Conservation (phyloP, 176 grass and related monocot genomes). For the Rhipidocladum racemiflorum region DNA sequence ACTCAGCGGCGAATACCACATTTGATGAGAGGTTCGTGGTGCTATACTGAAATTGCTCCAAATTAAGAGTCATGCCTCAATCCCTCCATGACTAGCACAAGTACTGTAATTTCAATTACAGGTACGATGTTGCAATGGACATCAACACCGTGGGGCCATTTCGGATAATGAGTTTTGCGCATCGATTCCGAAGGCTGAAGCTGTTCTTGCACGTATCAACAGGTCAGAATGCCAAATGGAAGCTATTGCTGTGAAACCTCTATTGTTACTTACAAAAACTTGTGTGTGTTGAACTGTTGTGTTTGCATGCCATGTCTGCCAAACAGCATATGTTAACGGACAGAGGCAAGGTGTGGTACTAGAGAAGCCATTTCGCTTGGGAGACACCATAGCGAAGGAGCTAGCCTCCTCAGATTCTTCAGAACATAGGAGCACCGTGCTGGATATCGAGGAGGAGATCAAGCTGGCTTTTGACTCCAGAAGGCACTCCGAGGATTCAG, state of each 20-base stretch:
- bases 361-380: constrained; percentile 72
- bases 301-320: background rate
- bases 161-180: constrained; percentile 90
- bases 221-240: constrained; percentile 43
- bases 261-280: background rate
- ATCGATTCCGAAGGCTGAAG: constrained; percentile 64
- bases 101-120: constrained; percentile 3
- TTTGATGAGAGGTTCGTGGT: constrained; percentile 82
- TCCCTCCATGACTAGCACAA: background rate
- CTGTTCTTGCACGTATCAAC: constrained; percentile 93
- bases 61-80: background rate
- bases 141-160: constrained; percentile 90
- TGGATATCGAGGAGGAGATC: constrained; percentile 84
- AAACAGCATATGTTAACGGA: constrained; percentile 89
- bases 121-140: constrained; percentile 87
- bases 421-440: constrained; percentile 10
- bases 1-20: constrained; percentile 87
- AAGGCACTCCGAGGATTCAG: constrained; percentile 27
- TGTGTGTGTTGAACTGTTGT: background rate
- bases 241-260: background rate
- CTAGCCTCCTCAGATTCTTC: constrained; percentile 17
- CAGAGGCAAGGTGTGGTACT: constrained; percentile 75
- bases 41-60: background rate
- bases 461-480: constrained; percentile 56
- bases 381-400: constrained; percentile 69